A percentile compares a stretch with the other conserved stretches of the same genome.
These are phyloP conservation scores for Excoecaria cochinchinensis DNA, from an alignment of 345 rosid species.

Conservation along the genomic window DNA sequence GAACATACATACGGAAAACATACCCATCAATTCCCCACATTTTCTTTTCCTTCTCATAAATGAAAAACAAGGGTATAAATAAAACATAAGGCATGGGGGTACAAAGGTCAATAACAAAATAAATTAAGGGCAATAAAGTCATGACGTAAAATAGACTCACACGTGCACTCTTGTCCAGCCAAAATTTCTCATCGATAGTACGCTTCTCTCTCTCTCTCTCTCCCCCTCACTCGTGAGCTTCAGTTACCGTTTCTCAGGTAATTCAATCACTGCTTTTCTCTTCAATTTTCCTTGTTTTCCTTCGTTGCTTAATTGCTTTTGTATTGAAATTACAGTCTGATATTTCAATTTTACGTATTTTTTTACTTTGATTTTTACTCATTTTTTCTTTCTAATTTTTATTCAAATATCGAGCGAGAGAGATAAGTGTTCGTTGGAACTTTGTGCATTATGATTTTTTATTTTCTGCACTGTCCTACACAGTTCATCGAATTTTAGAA, in stretches of 20 bases:
- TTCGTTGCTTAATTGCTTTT: background rate
- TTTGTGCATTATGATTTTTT: background rate
- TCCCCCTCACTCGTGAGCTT: background rate
- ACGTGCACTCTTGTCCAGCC: background rate
- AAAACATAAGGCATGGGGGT: background rate
- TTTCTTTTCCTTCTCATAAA: background rate
- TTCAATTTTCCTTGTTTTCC: background rate
- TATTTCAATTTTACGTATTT: background rate
- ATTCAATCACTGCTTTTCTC: background rate
- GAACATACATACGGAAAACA: no score
- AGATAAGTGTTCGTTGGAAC: background rate
- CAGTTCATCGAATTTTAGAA: background rate
- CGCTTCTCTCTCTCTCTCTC: background rate
- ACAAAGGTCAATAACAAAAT: background rate
- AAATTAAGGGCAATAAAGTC: background rate
- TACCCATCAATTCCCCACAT: background rate
- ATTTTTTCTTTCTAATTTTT: background rate
- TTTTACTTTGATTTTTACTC: background rate
- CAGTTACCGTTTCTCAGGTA: background rate
- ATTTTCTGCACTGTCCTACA: background rate
- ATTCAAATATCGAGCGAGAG: background rate
- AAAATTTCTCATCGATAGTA: conserved; percentile 15
- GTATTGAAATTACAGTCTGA: background rate
- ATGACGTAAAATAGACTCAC: background rate
- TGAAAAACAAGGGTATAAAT: background rate